Conservation (phyloP, 2,329 filamentous ascomycete species). For the Trichoderma sp. region DNA sequence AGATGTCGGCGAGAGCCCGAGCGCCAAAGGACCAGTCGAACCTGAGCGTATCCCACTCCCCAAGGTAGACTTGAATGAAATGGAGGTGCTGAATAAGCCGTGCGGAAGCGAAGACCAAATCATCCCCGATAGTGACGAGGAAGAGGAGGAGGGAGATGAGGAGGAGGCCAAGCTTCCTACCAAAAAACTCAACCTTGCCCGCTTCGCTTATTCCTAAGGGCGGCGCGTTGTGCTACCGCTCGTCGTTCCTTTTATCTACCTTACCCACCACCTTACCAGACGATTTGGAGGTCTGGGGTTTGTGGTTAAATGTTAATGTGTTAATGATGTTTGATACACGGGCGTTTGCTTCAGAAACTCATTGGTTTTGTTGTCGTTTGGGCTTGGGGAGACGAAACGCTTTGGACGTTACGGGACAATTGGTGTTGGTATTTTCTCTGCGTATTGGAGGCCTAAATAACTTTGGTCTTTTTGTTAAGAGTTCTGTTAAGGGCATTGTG, state of each 20-base stretch:
- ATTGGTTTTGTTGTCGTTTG: neutral
- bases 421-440: neutral
- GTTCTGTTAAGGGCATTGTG: neutral
- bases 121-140: conserved; percentile 51
- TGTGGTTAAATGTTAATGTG: conserved; percentile 11
- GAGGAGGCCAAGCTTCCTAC: conserved; percentile 33
- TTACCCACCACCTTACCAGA: neutral
- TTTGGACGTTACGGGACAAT: neutral
- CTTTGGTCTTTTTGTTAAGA: neutral
- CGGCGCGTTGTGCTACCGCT: neutral
- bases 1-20: conserved; percentile 27
- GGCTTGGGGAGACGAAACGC: neutral
- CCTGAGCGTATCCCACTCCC: conserved; percentile 56
- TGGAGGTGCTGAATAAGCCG: conserved; percentile 49
- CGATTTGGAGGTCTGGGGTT: neutral
- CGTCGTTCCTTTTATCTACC: neutral
- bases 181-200: conserved; percentile 47
- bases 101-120: conserved; percentile 58
- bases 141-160: conserved; percentile 43
- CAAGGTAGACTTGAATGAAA: conserved; percentile 52
- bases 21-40: conserved; percentile 46
- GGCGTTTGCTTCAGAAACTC: conserved; percentile 20
- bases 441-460: neutral
- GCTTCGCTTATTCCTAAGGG: conserved; percentile 42
- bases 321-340: conserved; percentile 18